phyloP scores from a whole-genome alignment of 331 rosid species.

The Spiraea crenata region DNA sequence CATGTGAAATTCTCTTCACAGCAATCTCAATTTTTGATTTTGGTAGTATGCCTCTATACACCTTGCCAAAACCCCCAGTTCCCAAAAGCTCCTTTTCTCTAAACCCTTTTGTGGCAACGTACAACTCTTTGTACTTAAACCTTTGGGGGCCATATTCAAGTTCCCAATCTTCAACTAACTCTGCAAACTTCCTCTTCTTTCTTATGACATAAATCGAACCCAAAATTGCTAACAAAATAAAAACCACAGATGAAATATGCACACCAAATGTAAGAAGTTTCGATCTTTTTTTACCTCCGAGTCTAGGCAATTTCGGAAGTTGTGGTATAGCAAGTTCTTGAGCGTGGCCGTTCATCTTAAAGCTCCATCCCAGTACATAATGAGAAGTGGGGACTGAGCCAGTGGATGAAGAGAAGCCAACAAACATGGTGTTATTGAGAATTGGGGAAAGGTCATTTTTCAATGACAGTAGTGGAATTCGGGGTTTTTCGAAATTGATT shows the following conservation, averaged over 20 bases:
- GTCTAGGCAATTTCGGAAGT: too few relatives aligned
- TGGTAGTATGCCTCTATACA: constrained; percentile 34
- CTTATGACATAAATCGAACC: constrained; percentile 4
- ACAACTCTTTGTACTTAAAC: constrained; percentile 22
- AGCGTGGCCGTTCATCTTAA: constrained; percentile 28
- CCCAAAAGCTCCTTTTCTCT: constrained; percentile 34
- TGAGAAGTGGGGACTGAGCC: constrained; percentile 17
- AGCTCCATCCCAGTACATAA: constrained; percentile 29
- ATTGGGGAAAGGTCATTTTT: too few relatives aligned
- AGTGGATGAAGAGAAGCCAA: constrained; percentile 36
- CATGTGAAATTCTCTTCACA: neutral
- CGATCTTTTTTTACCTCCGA: neutral
- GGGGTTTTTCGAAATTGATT: neutral
- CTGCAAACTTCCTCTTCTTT: constrained; percentile 29
- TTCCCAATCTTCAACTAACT: constrained; percentile 41
- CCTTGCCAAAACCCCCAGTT: constrained; percentile 37
- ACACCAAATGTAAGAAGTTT: constrained; percentile 25
- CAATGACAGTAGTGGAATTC: too few relatives aligned
- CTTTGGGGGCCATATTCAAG: constrained; percentile 34
- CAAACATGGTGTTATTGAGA: constrained; percentile 19
- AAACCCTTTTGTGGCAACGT: too few relatives aligned
- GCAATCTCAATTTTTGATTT: neutral
- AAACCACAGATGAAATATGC: constrained; percentile 1
- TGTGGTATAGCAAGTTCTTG: constrained; percentile 18
- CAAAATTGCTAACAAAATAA: too few relatives aligned